Base-by-base conservation (phyloP, 371 early-diverging fungal genomes). In the Circinella umbellata region DNA sequence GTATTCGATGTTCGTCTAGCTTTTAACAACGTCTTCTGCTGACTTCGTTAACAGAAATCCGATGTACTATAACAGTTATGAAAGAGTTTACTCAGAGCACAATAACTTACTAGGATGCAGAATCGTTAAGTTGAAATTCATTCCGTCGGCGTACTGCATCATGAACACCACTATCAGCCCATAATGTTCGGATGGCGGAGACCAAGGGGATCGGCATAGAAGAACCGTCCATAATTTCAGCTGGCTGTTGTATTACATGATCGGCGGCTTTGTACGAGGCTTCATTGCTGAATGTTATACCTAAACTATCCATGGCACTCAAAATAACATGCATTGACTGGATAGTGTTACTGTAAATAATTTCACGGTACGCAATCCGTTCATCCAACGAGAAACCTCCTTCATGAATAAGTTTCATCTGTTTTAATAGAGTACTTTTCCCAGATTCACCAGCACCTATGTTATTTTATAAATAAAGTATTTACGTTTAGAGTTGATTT, bases 391-490 rank as follows among this genome's bases (percentile, higher is more conserved):
- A 89, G 80, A 94, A 98, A 3, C 98, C 98, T 64, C 89, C 91
- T 68, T 92, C 96, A 78, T 98, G 97, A 72, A 98, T 96, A 46
- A 97, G 87, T 75, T 94, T 93, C 96, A 98, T 97, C 76, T 98
- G 98, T 78, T 98, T 98, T 48, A 98, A 80, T 67, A 98, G 93
- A 20, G 98, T 98, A 54, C 93, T 92, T 80, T 98, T 98, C 37
- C 98, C 98, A 1, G 98, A 96, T 83, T 98, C 98, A 60, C 98
- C 98, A 20, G 97, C 96, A 55, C 98, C 97, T 95, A 61, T 57
- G 17, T 42, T 18, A 42, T 39, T 36, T 27, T 27, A 1, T 27
- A 27, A 27, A 27, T 27, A 27, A 27, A 27, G 27, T 27, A 27
- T 27, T 27, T 27, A 27, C 2, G 2, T 27, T 27, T 27, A 27